Evolutionary conservation across 148 eudicot genomes (phyloP), one percentile per base, ranked within the genome.

Genomic region (Rhododendron vialii): DNA sequence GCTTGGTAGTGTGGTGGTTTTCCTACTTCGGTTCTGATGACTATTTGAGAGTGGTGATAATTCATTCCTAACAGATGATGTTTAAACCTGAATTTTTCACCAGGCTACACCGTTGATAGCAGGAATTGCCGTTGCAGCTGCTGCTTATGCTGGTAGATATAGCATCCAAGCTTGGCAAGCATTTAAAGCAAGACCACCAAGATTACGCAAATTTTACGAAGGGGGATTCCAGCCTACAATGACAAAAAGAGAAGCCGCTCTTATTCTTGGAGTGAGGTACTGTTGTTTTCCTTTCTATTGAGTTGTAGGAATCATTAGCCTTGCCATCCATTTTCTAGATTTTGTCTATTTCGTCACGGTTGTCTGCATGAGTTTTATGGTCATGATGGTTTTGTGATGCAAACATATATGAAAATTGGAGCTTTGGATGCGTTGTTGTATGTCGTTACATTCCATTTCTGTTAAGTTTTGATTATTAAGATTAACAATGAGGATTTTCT

Each of bases 91-190:
- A 67, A 59, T 38, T 86, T 41, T 86, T 35, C 38, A 17, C 45
- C 89, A 95, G 98, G 82, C 88, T 57, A 81, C 97, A 53, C 95
- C 97, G 45, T 69, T 95, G 78, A 80, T 95, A 80, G 95, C 92
- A 43, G 97, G 98, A 63, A 87, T 93, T 86, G 92, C 96, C 20
- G 69, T 87, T 41, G 98, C 97, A 63, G 96, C 95, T 51, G 89
- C 97, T 75, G 98, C 98, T 81, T 88, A 91, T 89, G 98, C 98
- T 63, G 97, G 95, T 43, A 92, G 91, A 89, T 93, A 92, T 67
- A 89, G 96, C 65, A 89, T 95, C 82, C 92, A 88, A 88, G 99
- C 98, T 51, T 96, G 98, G 99, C 95, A 92, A 86, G 98, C 98
- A 71, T 93, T 96, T 79, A 96, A 94, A 90, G 92, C 98, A 71